Evolutionary conservation across 2,329 filamentous ascomycete species (phyloP).

Genomic region (Aspergillus sp.): DNA sequence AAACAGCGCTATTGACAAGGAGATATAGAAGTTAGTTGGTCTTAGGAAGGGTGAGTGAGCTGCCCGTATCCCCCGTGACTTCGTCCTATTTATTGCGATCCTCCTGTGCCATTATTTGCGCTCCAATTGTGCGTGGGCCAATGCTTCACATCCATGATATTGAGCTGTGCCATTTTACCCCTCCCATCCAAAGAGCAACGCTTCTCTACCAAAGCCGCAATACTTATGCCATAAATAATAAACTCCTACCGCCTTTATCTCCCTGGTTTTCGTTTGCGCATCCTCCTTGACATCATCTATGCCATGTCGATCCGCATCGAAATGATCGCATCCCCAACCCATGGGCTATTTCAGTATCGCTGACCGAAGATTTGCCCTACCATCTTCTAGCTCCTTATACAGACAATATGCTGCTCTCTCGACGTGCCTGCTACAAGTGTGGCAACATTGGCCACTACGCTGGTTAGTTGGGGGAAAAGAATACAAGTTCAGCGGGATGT

Average conservation of each 20-base stretch:
- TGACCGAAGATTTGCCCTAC: conserved; percentile 14
- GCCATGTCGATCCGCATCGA: conserved; percentile 1
- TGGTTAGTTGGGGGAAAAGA: conserved; percentile 37
- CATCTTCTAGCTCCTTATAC: conserved; percentile 19
- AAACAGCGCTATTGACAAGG: conserved; percentile 24
- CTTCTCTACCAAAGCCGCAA: neutral
- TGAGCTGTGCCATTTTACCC: neutral
- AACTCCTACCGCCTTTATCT: neutral
- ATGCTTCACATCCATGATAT: conserved; percentile 3
- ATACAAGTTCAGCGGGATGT: conserved; percentile 49
- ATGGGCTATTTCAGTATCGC: conserved; percentile 10
- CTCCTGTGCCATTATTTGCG: neutral
- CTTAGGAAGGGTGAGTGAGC: conserved; percentile 31
- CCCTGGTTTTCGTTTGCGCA: neutral
- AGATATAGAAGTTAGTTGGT: conserved; percentile 23
- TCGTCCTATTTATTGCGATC: conserved; percentile 10
- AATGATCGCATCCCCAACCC: neutral
- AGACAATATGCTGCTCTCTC: conserved; percentile 72
- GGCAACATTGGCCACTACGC: conserved; percentile 75
- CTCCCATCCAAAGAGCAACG: neutral
- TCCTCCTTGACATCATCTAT: neutral
- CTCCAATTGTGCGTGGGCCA: neutral
- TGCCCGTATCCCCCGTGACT: conserved; percentile 10
- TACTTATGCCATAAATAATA: neutral
- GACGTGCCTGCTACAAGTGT: conserved; percentile 76